phyloP scores from a whole-genome alignment of 208 protist species.

The Endotrypanum monterogeii region DNA sequence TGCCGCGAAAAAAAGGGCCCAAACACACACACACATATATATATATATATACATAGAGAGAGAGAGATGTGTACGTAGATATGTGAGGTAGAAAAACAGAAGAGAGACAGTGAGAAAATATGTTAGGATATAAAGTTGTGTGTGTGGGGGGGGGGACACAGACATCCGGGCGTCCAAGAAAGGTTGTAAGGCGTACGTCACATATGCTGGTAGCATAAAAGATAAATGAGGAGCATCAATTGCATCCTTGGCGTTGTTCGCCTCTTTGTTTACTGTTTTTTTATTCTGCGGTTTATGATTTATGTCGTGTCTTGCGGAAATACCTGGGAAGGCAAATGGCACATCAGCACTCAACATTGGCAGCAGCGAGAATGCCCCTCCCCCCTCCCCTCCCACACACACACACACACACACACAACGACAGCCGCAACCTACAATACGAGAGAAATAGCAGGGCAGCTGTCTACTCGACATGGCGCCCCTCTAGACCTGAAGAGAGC shows the following conservation, averaged over 20 bases:
- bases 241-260: too few species aligned
- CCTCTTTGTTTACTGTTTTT: too few species aligned
- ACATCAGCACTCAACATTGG: too few species aligned
- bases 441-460: too few species aligned
- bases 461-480: background rate
- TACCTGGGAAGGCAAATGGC: too few species aligned
- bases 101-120: background rate
- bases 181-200: background rate
- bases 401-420: background rate
- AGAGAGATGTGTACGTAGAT: too few species aligned
- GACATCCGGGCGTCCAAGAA: background rate
- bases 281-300: too few species aligned
- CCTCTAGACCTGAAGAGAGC: background rate
- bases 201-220: too few species aligned
- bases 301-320: too few species aligned
- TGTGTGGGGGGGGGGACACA: background rate
- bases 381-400: too few species aligned
- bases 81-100: background rate
- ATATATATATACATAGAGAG: constrained; percentile 2
- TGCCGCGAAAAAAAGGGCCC: background rate
- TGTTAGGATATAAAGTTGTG: background rate
- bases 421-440: background rate
- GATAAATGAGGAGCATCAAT: too few species aligned
- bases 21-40: background rate
- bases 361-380: too few species aligned